Evolutionary conservation across 148 eudicot genomes (phyloP).

Genomic region (Camellia lanceoleosa): DNA sequence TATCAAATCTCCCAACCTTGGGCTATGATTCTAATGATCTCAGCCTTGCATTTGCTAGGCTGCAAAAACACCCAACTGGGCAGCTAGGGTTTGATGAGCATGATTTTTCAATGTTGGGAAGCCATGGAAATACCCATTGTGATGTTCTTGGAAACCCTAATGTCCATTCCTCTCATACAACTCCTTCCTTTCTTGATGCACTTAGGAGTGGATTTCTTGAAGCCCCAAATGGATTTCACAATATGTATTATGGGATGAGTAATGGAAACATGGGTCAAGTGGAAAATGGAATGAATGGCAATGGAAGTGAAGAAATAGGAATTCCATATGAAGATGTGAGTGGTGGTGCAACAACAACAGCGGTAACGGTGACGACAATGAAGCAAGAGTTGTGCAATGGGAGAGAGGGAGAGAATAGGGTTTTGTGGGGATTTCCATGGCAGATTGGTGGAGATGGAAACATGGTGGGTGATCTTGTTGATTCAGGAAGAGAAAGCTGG

Average conservation of each 20-base stretch:
- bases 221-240: conserved; percentile 21
- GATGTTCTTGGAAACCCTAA: conserved; percentile 30
- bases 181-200: conserved; percentile 24
- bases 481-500: conserved; percentile 35
- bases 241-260: conserved; percentile 34
- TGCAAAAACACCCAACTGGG: conserved; percentile 41
- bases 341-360: conserved; percentile 31
- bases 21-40: conserved; percentile 36
- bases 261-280: conserved; percentile 24
- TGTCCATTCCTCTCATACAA: not conserved
- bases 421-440: conserved; percentile 65
- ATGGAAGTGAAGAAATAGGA: conserved; percentile 21
- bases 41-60: conserved; percentile 49
- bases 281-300: conserved; percentile 29
- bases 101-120: conserved; percentile 10
- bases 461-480: conserved; percentile 31
- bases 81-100: conserved; percentile 30
- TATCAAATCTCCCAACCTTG: conserved; percentile 18
- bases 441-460: conserved; percentile 41
- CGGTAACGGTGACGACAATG: conserved; percentile 23
- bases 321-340: conserved; percentile 30
- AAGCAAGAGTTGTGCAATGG: conserved; percentile 46
- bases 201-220: conserved; percentile 23
- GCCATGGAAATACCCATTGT: not conserved
- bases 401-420: conserved; percentile 29